phyloP scores from a whole-genome alignment of 208 protist species.

The Acanthamoeba royreba region DNA sequence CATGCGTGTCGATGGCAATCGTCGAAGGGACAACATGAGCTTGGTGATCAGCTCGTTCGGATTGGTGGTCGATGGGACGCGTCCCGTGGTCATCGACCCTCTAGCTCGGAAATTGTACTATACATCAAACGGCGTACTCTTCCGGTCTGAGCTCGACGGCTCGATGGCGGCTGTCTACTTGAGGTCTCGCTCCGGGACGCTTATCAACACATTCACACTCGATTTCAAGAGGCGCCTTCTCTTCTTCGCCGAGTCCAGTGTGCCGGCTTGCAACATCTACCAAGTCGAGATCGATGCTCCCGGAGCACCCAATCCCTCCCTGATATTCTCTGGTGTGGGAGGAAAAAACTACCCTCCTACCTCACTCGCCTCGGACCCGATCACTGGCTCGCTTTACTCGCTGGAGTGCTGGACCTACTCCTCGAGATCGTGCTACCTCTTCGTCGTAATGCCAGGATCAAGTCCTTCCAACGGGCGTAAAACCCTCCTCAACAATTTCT shows the following conservation, averaged over 20 bases:
- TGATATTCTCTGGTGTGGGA: background rate
- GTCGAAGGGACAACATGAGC: background rate
- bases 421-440: background rate
- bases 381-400: background rate
- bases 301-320: background rate
- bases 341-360: background rate
- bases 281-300: background rate
- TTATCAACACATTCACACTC: background rate
- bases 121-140: background rate
- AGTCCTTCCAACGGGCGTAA: background rate
- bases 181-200: background rate
- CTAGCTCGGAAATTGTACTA: background rate
- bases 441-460: background rate
- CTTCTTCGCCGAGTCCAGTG: background rate
- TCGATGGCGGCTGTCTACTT: background rate
- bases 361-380: background rate
- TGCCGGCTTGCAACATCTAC: background rate
- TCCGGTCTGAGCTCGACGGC: background rate
- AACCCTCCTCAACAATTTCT: background rate
- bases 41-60: background rate
- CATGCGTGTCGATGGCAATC: background rate
- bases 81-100: background rate
- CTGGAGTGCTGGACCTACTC: background rate
- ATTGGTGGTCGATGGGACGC: background rate
- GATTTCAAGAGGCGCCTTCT: background rate